Percentiles rank a stretch among this genome's conserved stretches.
Evolutionary conservation across 169 alveolate genomes (phyloP).

Genomic region (Plasmodium vivax): DNA sequence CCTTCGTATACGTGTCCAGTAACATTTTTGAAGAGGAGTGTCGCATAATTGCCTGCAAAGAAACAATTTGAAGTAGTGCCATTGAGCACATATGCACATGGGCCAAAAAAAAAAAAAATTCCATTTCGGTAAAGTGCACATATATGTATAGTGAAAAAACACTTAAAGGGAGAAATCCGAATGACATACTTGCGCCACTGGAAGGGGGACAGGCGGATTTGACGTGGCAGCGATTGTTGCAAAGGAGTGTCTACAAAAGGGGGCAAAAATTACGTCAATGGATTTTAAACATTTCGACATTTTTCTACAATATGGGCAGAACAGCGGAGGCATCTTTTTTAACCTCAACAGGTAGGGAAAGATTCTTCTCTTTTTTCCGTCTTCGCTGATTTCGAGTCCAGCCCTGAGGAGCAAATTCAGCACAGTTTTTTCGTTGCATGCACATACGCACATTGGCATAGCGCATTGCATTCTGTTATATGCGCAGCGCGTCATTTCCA

Average conservation of each 20-base stretch:
- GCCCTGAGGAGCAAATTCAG: conserved; percentile 69
- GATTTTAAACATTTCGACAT: not conserved
- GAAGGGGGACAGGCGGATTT: conserved; percentile 84
- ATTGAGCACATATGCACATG: not conserved
- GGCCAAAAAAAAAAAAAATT: not conserved
- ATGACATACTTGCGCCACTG: conserved; percentile 82
- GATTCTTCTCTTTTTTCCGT: conserved; percentile 79
- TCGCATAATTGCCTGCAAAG: conserved; percentile 82
- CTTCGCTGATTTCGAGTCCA: conserved; percentile 76
- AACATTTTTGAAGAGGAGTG: conserved; percentile 84
- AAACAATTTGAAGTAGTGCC: not conserved
- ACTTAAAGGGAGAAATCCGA: not conserved
- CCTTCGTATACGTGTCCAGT: conserved; percentile 82
- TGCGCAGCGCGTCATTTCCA: not conserved
- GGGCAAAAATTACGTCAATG: not conserved
- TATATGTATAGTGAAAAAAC: not conserved
- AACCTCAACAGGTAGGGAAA: conserved; percentile 82
- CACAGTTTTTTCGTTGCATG: not conserved
- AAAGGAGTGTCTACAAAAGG: conserved; percentile 78
- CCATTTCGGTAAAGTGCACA: not conserved
- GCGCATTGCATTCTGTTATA: not conserved
- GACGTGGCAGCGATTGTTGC: conserved; percentile 85
- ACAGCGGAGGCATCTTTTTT: not conserved
- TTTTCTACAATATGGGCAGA: not conserved
- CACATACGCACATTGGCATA: not conserved